These are phyloP conservation scores for Fusarium miscanthi DNA, from an alignment of 2,329 filamentous ascomycete species.

Conservation along the genomic window DNA sequence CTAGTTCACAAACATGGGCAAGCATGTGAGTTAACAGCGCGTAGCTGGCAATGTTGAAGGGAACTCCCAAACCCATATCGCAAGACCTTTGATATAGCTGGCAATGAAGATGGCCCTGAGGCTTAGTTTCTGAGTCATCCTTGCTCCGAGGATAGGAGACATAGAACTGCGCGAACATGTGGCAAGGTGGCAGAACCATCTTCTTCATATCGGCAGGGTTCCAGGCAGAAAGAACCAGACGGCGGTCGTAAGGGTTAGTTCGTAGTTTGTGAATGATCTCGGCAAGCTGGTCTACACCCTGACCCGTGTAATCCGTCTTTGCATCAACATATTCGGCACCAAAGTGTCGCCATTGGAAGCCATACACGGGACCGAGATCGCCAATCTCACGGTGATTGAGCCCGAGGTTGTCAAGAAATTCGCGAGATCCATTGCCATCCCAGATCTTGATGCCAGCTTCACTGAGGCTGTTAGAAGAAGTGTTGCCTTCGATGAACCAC, in stretches of 20 bases:
- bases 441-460: constrained; percentile 93
- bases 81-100: constrained; percentile 93
- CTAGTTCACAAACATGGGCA: constrained; percentile 84
- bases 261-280: constrained; percentile 90
- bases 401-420: constrained; percentile 87
- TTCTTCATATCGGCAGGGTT: constrained; percentile 86
- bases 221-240: constrained; percentile 94
- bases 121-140: constrained; percentile 51
- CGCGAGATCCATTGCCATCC: constrained; percentile 95
- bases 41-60: constrained; percentile 98
- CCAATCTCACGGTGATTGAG: constrained; percentile 84
- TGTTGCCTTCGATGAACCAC: constrained; percentile 92
- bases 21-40: constrained; percentile 95
- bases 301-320: constrained; percentile 82
- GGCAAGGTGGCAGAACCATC: constrained; percentile 94
- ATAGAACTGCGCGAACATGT: constrained; percentile 98
- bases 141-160: constrained; percentile 73
- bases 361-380: constrained; percentile 95
- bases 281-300: constrained; percentile 93
- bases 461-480: constrained; percentile 80
- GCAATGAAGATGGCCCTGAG: constrained; percentile 81
- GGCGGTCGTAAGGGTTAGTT: constrained; percentile 84
- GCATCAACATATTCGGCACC: constrained; percentile 88
- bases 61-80: constrained; percentile 97
- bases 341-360: constrained; percentile 99